Percentiles rank a stretch among this genome's conserved stretches.
Evolutionary conservation across 345 rosid genomes (phyloP).

Genomic region (Moricandia arvensis): DNA sequence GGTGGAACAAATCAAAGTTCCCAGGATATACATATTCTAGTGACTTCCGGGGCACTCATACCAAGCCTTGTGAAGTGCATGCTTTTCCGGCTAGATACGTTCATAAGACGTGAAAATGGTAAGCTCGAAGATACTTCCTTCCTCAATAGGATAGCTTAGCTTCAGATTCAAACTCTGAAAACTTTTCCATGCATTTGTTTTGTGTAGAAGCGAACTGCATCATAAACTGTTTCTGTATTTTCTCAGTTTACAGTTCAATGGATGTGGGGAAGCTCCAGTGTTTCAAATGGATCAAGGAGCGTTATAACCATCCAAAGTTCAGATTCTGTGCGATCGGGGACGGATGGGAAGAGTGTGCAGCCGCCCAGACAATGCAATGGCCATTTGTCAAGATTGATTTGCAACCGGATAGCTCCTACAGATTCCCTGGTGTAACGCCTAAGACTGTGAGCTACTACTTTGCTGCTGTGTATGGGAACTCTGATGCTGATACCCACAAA

Average conservation of each 20-base stretch:
- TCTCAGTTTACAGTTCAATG: conserved; percentile 75
- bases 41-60: conserved; percentile 85
- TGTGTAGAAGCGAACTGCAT: background rate
- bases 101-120: conserved; percentile 67
- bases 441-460: conserved; percentile 67
- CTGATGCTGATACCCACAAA: conserved; percentile 33
- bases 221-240: background rate
- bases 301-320: conserved; percentile 45
- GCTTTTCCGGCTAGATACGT: conserved; percentile 64
- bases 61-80: conserved; percentile 90
- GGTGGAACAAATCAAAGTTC: conserved; percentile 29
- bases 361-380: conserved; percentile 86
- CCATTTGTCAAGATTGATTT: conserved; percentile 79
- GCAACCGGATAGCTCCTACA: conserved; percentile 55
- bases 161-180: background rate
- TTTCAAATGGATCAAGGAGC: conserved; percentile 69
- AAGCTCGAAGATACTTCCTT: conserved; percentile 26
- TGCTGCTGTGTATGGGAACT: conserved; percentile 56
- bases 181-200: background rate
- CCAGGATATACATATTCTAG: conserved; percentile 60
- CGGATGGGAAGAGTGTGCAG: conserved; percentile 91
- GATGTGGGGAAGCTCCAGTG: conserved; percentile 78
- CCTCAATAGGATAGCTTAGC: background rate
- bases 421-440: conserved; percentile 81
- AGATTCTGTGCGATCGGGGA: conserved; percentile 80